A percentile compares a stretch with the other conserved stretches of the same genome.
These are phyloP conservation scores for Solanum virginianum DNA, from an alignment of 257 asterid species.

Conservation along the genomic window DNA sequence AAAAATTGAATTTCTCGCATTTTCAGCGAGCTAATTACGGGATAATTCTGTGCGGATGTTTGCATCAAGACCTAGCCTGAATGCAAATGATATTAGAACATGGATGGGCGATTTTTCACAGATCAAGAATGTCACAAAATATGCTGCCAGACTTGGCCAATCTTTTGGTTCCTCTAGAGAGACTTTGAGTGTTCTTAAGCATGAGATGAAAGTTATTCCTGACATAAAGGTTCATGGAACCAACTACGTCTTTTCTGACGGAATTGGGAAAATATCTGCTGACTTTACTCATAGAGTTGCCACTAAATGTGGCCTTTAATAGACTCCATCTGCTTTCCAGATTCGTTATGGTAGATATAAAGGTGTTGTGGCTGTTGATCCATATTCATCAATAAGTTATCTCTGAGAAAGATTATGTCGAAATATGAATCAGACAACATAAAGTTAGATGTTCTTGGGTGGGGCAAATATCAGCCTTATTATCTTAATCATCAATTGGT, in stretches of 20 bases:
- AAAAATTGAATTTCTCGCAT: conserved; percentile 78
- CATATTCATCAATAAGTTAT: conserved; percentile 41
- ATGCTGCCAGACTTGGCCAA: conserved; percentile 97
- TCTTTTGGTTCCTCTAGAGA: conserved; percentile 87
- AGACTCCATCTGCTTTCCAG: conserved; percentile 73
- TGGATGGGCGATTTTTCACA: conserved; percentile 81
- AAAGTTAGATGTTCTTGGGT: too few relatives aligned
- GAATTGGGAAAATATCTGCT: conserved; percentile 76
- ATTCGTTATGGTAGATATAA: conserved; percentile 83
- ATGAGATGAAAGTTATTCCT: conserved; percentile 39
- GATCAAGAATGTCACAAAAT: conserved; percentile 74
- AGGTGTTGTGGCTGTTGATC: conserved; percentile 86
- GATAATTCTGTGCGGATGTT: conserved; percentile 93
- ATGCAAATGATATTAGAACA: conserved; percentile 45
- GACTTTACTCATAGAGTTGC: conserved; percentile 64
- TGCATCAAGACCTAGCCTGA: conserved; percentile 33
- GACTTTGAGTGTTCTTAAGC: conserved; percentile 34
- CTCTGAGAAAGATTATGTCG: conserved; percentile 67
- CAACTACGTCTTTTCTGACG: too few relatives aligned
- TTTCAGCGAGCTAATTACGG: conserved; percentile 80
- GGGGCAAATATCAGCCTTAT: conserved; percentile 85
- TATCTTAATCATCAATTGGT: conserved; percentile 72
- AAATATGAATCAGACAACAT: conserved; percentile 55
- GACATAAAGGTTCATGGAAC: conserved; percentile 26
- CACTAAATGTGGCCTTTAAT: conserved; percentile 43